Percentiles rank a stretch among this genome's conserved stretches.
Evolutionary conservation across 257 asterid genomes (phyloP).

Genomic region (Solanum raphanifolium): DNA sequence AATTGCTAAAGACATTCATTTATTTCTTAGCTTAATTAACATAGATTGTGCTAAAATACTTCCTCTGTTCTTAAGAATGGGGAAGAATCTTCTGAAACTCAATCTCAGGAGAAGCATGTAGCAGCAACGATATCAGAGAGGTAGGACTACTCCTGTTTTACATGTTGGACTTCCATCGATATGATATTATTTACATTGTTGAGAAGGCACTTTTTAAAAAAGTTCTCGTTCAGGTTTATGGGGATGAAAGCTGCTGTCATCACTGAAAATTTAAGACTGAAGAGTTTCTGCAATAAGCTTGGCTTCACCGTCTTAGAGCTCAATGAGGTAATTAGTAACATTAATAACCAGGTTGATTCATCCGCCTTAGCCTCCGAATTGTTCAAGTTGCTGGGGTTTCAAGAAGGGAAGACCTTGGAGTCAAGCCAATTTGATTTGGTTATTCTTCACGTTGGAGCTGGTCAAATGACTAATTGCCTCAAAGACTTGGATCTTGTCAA

Average conservation of each 20-base stretch:
- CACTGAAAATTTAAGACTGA: constrained; percentile 35
- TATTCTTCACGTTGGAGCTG: constrained; percentile 50
- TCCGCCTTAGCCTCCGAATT: constrained; percentile 30
- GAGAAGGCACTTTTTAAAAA: not conserved
- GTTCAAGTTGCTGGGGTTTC: constrained; percentile 59
- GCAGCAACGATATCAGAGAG: constrained; percentile 51
- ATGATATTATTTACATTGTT: not conserved
- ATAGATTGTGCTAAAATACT: constrained; percentile 1
- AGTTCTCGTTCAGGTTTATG: constrained; percentile 49
- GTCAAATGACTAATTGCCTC: constrained; percentile 21
- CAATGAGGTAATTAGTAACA: constrained; percentile 20
- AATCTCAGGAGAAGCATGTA: constrained; percentile 15
- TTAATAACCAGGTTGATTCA: constrained; percentile 7
- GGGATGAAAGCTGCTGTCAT: constrained; percentile 77
- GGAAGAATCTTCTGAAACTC: constrained; percentile 8
- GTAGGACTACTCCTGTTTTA: constrained; percentile 14
- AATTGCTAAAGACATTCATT: not conserved
- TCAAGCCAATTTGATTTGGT: constrained; percentile 47
- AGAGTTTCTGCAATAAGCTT: constrained; percentile 36
- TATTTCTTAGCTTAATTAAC: not conserved
- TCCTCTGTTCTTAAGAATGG: constrained; percentile 19
- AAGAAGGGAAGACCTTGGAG: constrained; percentile 48
- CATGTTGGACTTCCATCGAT: not conserved
- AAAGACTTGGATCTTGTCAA: constrained; percentile 35
- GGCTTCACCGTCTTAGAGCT: constrained; percentile 41